Evolutionary conservation across 2,329 filamentous ascomycete species (phyloP).

Genomic region (Allantophomopsis cytisporea): DNA sequence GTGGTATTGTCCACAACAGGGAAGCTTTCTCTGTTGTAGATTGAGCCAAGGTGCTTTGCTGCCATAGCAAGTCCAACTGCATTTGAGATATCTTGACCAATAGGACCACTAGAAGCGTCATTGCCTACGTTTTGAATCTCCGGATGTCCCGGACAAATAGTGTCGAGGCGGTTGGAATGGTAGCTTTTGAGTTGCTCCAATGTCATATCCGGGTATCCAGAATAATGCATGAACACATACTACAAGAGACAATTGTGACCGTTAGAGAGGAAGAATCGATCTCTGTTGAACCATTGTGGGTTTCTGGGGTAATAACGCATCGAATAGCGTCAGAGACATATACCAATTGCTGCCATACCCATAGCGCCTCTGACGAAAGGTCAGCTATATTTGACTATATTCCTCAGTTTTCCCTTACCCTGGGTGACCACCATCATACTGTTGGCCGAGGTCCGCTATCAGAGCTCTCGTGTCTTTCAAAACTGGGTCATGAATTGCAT

Average conservation of each 20-base stretch:
- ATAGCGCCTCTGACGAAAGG: too few relatives aligned
- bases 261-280: constrained; percentile 36
- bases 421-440: too few relatives aligned
- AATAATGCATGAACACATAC: constrained; percentile 25
- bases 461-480: too few relatives aligned
- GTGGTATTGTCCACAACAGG: constrained; percentile 25
- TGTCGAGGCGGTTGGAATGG: constrained; percentile 22
- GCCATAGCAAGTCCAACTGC: constrained; percentile 32
- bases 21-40: constrained; percentile 26
- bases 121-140: constrained; percentile 31
- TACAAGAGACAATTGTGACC: constrained; percentile 27
- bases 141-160: constrained; percentile 27
- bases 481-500: too few relatives aligned
- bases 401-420: too few relatives aligned
- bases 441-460: too few relatives aligned
- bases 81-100: constrained; percentile 32
- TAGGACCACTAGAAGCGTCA: constrained; percentile 31
- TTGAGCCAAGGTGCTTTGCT: constrained; percentile 27
- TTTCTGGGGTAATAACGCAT: constrained; percentile 34
- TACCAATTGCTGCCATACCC: constrained; percentile 1
- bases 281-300: constrained; percentile 33
- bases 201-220: constrained; percentile 27
- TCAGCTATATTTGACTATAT: too few relatives aligned
- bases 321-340: constrained; percentile 30
- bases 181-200: constrained; percentile 29